Conservation (phyloP, 2,329 filamentous ascomycete species). For the Colletotrichum chrysophilum region DNA sequence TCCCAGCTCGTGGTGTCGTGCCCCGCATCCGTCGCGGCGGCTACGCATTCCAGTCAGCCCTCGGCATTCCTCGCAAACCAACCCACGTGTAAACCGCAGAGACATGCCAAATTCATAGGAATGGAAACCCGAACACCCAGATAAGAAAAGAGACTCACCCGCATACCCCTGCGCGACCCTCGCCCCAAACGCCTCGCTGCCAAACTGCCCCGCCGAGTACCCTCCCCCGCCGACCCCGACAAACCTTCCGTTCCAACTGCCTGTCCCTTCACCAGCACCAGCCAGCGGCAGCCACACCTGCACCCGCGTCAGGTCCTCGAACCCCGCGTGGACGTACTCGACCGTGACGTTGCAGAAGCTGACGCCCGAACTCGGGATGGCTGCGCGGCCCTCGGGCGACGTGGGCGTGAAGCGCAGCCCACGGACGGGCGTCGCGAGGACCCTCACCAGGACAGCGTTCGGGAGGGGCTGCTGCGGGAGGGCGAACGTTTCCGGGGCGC, state of each 20-base stretch:
- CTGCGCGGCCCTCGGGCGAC: slow-evolving; percentile 16
- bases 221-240: slow-evolving; percentile 36
- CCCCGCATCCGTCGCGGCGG: slow-evolving; percentile 11
- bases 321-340: slow-evolving; percentile 29
- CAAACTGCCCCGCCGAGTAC: slow-evolving; percentile 28
- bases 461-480: not conserved
- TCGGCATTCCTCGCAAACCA: not conserved
- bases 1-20: slow-evolving; percentile 4
- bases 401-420: not conserved
- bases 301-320: slow-evolving; percentile 29
- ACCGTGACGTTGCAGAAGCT: slow-evolving; percentile 30
- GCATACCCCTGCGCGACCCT: slow-evolving; percentile 16
- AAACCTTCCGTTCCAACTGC: slow-evolving; percentile 34
- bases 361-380: slow-evolving; percentile 14
- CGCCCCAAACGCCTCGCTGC: slow-evolving; percentile 6
- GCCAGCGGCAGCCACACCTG: slow-evolving; percentile 29
- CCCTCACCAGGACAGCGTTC: not conserved
- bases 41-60: not conserved
- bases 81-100: not conserved
- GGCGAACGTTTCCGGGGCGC: not conserved
- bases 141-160: not conserved
- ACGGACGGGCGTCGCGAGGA: not conserved
- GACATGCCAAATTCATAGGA: not conserved
- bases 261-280: not conserved
- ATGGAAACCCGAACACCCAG: not conserved